Percentiles rank a stretch among this genome's conserved stretches.
Conservation (phyloP, 805 yeast genomes). For the Ogataea corticis region DNA sequence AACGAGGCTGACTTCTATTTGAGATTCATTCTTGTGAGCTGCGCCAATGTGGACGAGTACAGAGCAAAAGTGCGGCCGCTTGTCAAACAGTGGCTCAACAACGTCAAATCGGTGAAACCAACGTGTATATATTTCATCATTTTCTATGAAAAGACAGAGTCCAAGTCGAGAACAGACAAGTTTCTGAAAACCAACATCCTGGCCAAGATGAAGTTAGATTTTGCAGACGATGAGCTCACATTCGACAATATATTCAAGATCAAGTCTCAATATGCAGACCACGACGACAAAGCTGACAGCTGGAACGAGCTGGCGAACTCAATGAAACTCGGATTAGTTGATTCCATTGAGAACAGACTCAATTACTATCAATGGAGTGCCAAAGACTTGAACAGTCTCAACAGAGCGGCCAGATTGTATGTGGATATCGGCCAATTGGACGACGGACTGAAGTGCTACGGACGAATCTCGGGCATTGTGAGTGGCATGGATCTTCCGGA, state of each 20-base stretch:
- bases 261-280: slow-evolving; percentile 36
- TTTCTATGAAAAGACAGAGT: slow-evolving; percentile 39
- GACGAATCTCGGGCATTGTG: slow-evolving; percentile 38
- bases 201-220: slow-evolving; percentile 34
- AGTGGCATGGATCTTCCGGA: slow-evolving; percentile 16
- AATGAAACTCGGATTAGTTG: slow-evolving; percentile 50
- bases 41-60: slow-evolving; percentile 71
- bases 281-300: slow-evolving; percentile 44
- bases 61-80: slow-evolving; percentile 79
- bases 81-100: slow-evolving; percentile 74
- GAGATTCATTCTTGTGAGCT: slow-evolving; percentile 66
- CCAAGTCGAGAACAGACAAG: slow-evolving; percentile 27
- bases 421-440: slow-evolving; percentile 56
- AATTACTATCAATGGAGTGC: slow-evolving; percentile 35
- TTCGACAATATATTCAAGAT: slow-evolving; percentile 42
- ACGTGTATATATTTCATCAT: slow-evolving; percentile 59
- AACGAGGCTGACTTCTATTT: slow-evolving; percentile 39
- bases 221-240: slow-evolving; percentile 25
- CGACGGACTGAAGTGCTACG: slow-evolving; percentile 58
- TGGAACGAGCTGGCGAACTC: slow-evolving; percentile 49
- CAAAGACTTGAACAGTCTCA: slow-evolving; percentile 15
- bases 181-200: slow-evolving; percentile 32
- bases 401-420: slow-evolving; percentile 38
- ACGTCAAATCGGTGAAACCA: slow-evolving; percentile 44
- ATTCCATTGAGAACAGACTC: slow-evolving; percentile 53